phyloP scores from a whole-genome alignment of 169 alveolate genomes.

The Theileria parva region DNA sequence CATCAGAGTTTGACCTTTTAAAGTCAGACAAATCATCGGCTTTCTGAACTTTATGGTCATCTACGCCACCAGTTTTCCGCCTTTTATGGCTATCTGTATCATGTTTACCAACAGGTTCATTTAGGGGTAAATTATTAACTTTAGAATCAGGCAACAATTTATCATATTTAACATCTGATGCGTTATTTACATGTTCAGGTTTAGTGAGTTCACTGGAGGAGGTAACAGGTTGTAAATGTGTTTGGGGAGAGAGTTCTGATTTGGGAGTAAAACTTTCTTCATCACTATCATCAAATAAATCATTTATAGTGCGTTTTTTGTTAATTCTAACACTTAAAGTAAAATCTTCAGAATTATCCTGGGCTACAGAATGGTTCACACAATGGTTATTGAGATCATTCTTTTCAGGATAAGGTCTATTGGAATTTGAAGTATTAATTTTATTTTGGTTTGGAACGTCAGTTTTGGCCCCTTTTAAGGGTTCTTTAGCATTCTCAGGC shows the following conservation, averaged over 20 bases:
- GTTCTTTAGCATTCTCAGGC: background rate
- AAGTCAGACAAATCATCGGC: background rate
- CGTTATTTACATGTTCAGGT: background rate
- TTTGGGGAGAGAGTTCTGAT: background rate
- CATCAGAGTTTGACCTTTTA: background rate
- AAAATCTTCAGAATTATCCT: constrained; percentile 6
- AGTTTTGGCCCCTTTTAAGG: background rate
- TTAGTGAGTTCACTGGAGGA: background rate
- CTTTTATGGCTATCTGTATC: background rate
- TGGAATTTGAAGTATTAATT: background rate
- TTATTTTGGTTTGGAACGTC: background rate
- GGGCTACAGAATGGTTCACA: background rate
- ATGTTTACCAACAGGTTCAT: background rate
- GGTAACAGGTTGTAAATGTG: background rate
- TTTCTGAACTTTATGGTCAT: background rate
- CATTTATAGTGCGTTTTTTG: constrained; percentile 17
- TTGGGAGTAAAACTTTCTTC: background rate
- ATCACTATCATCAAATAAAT: background rate
- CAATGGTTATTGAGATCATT: background rate
- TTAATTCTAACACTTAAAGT: constrained; percentile 3
- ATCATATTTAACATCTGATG: background rate
- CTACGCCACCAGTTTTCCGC: background rate
- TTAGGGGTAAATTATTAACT: background rate
- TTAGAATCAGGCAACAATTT: background rate
- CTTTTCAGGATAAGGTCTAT: background rate